Evolutionary conservation across 2,329 filamentous ascomycete genomes (phyloP), one percentile per base, ranked within the genome.

Genomic region (Fusarium udum): DNA sequence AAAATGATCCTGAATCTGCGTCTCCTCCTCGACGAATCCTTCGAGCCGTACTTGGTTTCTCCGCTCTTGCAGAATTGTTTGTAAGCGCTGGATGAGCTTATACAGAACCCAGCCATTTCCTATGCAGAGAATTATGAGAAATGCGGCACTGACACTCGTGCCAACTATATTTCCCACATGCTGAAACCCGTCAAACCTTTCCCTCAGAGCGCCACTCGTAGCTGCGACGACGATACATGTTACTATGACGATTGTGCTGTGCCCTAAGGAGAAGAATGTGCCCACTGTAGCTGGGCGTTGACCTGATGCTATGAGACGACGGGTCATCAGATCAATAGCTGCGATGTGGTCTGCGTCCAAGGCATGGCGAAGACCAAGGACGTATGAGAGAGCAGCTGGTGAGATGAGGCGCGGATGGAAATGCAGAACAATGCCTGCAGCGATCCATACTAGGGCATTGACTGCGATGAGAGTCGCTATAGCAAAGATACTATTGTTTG

Each of bases 271-370:
- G 85, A 99, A 98, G 81, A 94, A 98, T 3, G 94, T 97, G 48
- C 95, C 96, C 3, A 98, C 95, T 0, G 95, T 95, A 16, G 97
- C 95, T 4, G 95, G 95, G 4, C 90, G 90, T 79, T 96, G 94
- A 24, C 94, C 95, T 0, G 93, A 89, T 1, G 95, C 95, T 42
- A 98, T 90, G 31, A 98, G 89, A 12, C 95, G 91, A 7, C 96
- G 89, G 2, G 96, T 98, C 92, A 97, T 97, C 42, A 98, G 88
- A 82, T 98, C 95, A 78, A 98, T 99, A 72, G 95, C 95, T 77
- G 83, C 83, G 78, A 88, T 89, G 81, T 98, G 96, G 82, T 98
- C 95, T n/a, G 95, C 96, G 79, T 98, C 96, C 49, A 98, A 90
- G n/a, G 95, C 95, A 85, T 98, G 95, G 46, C 95, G 92, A 18